Conservation (phyloP, 202 grass and related monocot species). For the Panicum virgatum region DNA sequence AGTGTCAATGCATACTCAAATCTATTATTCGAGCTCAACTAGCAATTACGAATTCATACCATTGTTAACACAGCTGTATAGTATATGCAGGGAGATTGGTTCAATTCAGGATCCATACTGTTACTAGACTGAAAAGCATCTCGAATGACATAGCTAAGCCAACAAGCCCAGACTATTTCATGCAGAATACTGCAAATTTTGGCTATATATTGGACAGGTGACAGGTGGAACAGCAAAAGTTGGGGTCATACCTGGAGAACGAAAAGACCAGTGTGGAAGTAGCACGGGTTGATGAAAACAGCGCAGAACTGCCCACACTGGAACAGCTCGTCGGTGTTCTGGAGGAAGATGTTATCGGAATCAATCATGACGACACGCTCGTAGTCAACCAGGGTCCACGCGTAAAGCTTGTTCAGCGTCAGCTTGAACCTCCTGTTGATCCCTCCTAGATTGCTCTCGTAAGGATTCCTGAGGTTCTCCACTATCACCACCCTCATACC, state of each 20-base stretch:
- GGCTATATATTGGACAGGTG: background rate
- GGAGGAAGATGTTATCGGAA: constrained; percentile 93
- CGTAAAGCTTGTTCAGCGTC: constrained; percentile 98
- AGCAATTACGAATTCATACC: background rate
- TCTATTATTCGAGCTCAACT: constrained; percentile 10
- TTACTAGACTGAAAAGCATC: background rate
- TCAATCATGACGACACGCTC: constrained; percentile 97
- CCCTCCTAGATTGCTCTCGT: constrained; percentile 67
- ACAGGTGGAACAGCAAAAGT: background rate
- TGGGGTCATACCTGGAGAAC: constrained; percentile 74
- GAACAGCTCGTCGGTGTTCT: constrained; percentile 91
- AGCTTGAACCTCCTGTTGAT: constrained; percentile 92
- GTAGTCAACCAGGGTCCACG: constrained; percentile 81
- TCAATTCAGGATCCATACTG: background rate
- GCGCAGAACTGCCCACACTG: constrained; percentile 95
- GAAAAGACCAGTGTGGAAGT: constrained; percentile 96
- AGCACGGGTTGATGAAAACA: constrained; percentile 97
- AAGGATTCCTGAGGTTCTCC: constrained; percentile 93
- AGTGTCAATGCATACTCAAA: background rate
- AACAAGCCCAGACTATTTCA: constrained; percentile 24
- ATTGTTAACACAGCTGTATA: constrained; percentile 20
- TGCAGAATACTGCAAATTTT: background rate
- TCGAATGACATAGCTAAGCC: background rate
- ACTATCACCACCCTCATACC: constrained; percentile 81
- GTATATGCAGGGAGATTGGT: background rate